Evolutionary conservation across 345 rosid species (phyloP).

Genomic region (Theobroma cacao): DNA sequence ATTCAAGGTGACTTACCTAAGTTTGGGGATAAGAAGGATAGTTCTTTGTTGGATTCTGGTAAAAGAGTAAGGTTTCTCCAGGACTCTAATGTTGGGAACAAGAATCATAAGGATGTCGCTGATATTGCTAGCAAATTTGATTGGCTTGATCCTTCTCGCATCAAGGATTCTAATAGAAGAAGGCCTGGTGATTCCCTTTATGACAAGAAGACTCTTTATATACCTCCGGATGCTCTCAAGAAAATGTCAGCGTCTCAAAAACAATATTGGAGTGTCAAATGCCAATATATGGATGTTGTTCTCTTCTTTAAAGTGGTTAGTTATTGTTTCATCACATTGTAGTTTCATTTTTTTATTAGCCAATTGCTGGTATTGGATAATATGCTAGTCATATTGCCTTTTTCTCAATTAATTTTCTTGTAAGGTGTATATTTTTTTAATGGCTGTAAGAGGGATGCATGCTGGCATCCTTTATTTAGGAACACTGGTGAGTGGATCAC

Average conservation of each 20-base stretch:
- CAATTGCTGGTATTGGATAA: background rate
- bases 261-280: conserved; percentile 86
- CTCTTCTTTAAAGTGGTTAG: conserved; percentile 99
- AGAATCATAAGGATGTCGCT: conserved; percentile 29
- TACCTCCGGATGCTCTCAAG: conserved; percentile 67
- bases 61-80: conserved; percentile 59
- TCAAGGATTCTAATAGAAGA: conserved; percentile 77
- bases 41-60: conserved; percentile 35
- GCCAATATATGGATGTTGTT: conserved; percentile 84
- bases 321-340: conserved; percentile 16
- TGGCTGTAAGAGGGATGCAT: too few species aligned
- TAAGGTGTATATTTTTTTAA: background rate
- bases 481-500: too few species aligned
- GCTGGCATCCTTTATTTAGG: too few species aligned
- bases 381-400: background rate
- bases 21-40: conserved; percentile 28
- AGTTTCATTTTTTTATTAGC: background rate
- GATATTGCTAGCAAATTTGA: conserved; percentile 72
- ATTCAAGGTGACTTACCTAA: conserved; percentile 46
- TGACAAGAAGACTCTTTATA: conserved; percentile 70
- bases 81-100: conserved; percentile 33
- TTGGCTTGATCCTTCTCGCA: conserved; percentile 76
- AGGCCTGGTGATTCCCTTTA: conserved; percentile 76
- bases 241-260: conserved; percentile 92
- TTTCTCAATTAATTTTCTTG: background rate